phyloP scores from a whole-genome alignment of 805 yeast species.

The Clavispora phyllophila region DNA sequence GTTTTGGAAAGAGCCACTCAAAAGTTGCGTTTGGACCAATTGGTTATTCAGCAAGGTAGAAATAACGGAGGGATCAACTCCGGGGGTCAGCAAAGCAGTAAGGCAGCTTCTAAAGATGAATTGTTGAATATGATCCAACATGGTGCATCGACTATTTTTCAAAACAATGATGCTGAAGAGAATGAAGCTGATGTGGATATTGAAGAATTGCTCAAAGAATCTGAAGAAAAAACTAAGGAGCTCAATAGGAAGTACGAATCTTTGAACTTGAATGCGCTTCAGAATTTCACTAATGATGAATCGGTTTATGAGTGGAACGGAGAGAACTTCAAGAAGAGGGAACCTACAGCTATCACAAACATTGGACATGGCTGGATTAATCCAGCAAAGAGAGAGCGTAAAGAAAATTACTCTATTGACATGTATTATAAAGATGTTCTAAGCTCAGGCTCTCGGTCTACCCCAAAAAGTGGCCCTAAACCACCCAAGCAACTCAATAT shows the following conservation, averaged over 20 bases:
- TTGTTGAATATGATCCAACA: slow-evolving; percentile 76
- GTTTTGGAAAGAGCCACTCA: slow-evolving; percentile 79
- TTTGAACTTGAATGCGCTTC: slow-evolving; percentile 71
- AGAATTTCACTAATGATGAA: slow-evolving; percentile 63
- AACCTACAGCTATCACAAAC: slow-evolving; percentile 42
- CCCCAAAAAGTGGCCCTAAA: slow-evolving; percentile 52
- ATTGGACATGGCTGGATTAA: slow-evolving; percentile 68
- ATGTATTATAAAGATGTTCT: slow-evolving; percentile 79
- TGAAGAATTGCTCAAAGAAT: slow-evolving; percentile 53
- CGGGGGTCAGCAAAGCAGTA: slow-evolving; percentile 29
- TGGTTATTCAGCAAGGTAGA: slow-evolving; percentile 78
- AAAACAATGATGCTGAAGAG: slow-evolving; percentile 24
- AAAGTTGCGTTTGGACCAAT: slow-evolving; percentile 70
- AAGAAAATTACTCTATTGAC: slow-evolving; percentile 82
- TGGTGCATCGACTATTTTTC: slow-evolving; percentile 68
- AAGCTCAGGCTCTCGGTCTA: slow-evolving; percentile 49
- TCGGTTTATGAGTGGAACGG: slow-evolving; percentile 87
- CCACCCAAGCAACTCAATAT: slow-evolving; percentile 81
- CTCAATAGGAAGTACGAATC: slow-evolving; percentile 60
- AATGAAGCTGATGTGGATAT: slow-evolving; percentile 51
- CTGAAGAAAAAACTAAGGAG: slow-evolving; percentile 60
- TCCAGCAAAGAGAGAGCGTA: slow-evolving; percentile 80
- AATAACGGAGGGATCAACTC: slow-evolving; percentile 23
- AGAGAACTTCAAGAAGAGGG: slow-evolving; percentile 63
- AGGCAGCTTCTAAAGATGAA: slow-evolving; percentile 59